Evolutionary conservation across 2,329 filamentous ascomycete genomes (phyloP), one percentile per base, ranked within the genome.

Genomic region (Calonectria pteridis): DNA sequence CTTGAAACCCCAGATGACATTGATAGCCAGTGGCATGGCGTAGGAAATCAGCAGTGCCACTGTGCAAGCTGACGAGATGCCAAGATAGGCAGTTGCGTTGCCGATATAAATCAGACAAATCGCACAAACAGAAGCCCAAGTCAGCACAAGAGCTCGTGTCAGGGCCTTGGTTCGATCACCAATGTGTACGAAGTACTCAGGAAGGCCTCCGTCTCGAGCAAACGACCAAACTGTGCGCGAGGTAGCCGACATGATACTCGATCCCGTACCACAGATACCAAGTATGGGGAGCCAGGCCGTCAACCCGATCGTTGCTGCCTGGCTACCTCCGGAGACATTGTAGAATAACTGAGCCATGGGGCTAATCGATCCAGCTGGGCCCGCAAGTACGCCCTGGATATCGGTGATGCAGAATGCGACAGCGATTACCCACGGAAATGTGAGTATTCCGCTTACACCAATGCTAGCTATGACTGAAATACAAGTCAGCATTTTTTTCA

Each of bases 321-420:
- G 70, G 11, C 46, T 72, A 6, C 64, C 70, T 16, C 70, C 70
- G 4, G 70, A 72, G n/a, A 69, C 65, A 11, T 72, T 72, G 64
- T 72, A 72, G 46, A 37, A 67, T 3, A 72, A n/a, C 33, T 72
- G 70, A 14, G 70, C 64, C 35, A 72, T 62, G 2, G 70, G 70
- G 16, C 70, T 72, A 20, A 72, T 67, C 16, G 43, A 35, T 6
- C 64, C 64, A 16, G 68, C 70, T 29, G 70, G 70, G 1, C 70
- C 65, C 9, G 37, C 26, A 1, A 72, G 49, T 3, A 72, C 53
- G 14, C 55, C 58, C 10, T 68, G 43, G n/a, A 72, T 43, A 23
- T 72, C 65, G 20, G 58, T 68, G 4, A 72, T 53, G 10, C 70
- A 72, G 28, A 72, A 72, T 29, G 70, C 64, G 6, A 72, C 23